These are phyloP conservation scores for Cephaloascus fragrans DNA, from an alignment of 805 yeast species.

Conservation along the genomic window DNA sequence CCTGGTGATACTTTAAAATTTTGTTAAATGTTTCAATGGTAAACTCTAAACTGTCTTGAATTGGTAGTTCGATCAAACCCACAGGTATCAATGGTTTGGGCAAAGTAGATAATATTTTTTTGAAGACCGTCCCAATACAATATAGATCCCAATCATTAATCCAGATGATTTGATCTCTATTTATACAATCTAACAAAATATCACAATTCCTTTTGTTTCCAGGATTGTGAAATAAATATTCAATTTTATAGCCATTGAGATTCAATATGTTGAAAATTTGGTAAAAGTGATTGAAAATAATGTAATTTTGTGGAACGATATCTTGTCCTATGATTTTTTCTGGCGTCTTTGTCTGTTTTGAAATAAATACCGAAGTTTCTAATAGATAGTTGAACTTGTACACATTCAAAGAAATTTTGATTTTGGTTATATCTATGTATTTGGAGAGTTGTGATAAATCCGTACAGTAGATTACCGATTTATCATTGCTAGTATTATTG, in stretches of 20 bases:
- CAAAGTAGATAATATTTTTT: conserved; percentile 35
- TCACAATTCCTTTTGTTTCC: conserved; percentile 33
- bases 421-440: conserved; percentile 60
- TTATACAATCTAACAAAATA: conserved; percentile 38
- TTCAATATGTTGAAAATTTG: conserved; percentile 40
- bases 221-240: conserved; percentile 44
- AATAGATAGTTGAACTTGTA: conserved; percentile 58
- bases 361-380: conserved; percentile 38
- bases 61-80: conserved; percentile 39
- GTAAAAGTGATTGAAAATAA: conserved; percentile 32
- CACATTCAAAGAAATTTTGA: conserved; percentile 68
- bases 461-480: conserved; percentile 34
- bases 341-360: conserved; percentile 24
- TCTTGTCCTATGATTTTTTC: background rate
- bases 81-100: conserved; percentile 47
- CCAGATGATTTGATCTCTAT: conserved; percentile 47
- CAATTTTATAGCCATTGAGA: conserved; percentile 29
- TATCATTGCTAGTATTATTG: conserved; percentile 5
- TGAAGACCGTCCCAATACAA: conserved; percentile 29
- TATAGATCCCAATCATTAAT: conserved; percentile 56
- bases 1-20: conserved; percentile 18
- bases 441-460: conserved; percentile 45
- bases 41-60: conserved; percentile 37
- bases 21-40: conserved; percentile 24
- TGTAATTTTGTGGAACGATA: conserved; percentile 6